Conservation (phyloP, 2,329 filamentous ascomycete species). For the Aaosphaeria arxii region DNA sequence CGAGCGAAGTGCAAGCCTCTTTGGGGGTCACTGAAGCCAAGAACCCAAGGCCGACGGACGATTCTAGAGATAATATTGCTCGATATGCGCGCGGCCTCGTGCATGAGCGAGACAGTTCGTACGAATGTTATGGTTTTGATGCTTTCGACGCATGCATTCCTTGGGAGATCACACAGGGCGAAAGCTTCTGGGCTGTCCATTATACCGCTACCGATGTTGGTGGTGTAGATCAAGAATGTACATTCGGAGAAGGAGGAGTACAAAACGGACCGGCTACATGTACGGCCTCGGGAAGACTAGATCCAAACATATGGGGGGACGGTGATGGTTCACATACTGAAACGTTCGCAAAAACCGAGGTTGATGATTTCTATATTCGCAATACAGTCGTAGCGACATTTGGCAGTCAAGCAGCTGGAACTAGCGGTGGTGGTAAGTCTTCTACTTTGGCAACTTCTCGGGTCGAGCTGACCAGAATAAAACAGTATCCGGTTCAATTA, state of each 20-base stretch:
- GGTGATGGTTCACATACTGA: conserved; percentile 4
- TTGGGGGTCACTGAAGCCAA: background rate
- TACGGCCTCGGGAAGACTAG: conserved; percentile 5
- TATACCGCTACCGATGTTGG: conserved; percentile 3
- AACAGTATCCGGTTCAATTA: too few species aligned
- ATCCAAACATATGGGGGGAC: conserved; percentile 6
- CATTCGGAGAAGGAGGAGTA: conserved; percentile 6
- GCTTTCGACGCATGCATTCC: conserved; percentile 7
- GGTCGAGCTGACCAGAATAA: too few species aligned
- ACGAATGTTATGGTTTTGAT: conserved; percentile 4
- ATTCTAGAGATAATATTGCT: background rate
- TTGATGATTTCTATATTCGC: conserved; percentile 6
- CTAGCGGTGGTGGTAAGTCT: background rate
- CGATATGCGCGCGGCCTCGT: background rate
- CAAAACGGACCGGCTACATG: conserved; percentile 7
- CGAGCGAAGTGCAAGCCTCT: background rate
- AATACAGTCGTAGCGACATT: conserved; percentile 6
- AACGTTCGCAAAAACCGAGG: conserved; percentile 7
- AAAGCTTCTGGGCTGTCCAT: conserved; percentile 8
- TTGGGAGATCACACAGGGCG: conserved; percentile 10
- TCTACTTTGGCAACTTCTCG: too few species aligned
- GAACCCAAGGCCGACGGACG: background rate
- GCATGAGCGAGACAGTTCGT: conserved; percentile 1
- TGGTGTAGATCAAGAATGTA: conserved; percentile 5
- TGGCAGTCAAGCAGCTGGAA: conserved; percentile 2